Evolutionary conservation across 257 asterid genomes (phyloP).

Genomic region (Solanum raphanifolium): DNA sequence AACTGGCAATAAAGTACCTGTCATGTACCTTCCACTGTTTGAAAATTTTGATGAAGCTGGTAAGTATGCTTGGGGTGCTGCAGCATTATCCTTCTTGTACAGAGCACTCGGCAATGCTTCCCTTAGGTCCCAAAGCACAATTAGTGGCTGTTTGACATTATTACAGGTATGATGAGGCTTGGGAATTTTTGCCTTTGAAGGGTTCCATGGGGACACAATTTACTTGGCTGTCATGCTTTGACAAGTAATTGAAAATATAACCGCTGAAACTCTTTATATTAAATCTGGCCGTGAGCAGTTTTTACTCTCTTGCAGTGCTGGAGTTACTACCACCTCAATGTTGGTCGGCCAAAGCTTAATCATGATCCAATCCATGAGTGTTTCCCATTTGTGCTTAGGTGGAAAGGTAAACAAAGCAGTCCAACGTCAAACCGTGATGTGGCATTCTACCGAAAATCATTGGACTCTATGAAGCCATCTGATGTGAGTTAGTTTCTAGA

Average conservation of each 20-base stretch:
- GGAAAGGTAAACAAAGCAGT: conserved; percentile 96
- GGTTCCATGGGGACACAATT: background rate
- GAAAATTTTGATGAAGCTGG: conserved; percentile 89
- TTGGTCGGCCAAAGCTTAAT: conserved; percentile 85
- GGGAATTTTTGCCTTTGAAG: background rate
- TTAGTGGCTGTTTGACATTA: conserved; percentile 86
- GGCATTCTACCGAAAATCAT: conserved; percentile 78
- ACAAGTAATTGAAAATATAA: background rate
- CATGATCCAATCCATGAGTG: conserved; percentile 92
- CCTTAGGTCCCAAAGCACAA: conserved; percentile 86
- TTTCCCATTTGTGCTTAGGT: conserved; percentile 91
- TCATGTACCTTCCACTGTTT: conserved; percentile 90
- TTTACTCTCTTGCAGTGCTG: conserved; percentile 66
- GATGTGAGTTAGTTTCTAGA: conserved; percentile 34
- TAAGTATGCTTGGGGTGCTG: conserved; percentile 97
- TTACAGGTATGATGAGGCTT: conserved; percentile 56
- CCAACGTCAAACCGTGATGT: conserved; percentile 95
- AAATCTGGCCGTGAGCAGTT: conserved; percentile 2
- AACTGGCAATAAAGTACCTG: conserved; percentile 94
- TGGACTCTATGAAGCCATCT: conserved; percentile 42
- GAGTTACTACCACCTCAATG: conserved; percentile 91
- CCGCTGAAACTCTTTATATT: background rate
- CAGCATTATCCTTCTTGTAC: conserved; percentile 77
- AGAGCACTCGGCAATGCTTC: conserved; percentile 97
- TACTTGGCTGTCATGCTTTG: background rate